Base-by-base conservation (phyloP, 352 stramenopile species). In the Phytophthora litchii region DNA sequence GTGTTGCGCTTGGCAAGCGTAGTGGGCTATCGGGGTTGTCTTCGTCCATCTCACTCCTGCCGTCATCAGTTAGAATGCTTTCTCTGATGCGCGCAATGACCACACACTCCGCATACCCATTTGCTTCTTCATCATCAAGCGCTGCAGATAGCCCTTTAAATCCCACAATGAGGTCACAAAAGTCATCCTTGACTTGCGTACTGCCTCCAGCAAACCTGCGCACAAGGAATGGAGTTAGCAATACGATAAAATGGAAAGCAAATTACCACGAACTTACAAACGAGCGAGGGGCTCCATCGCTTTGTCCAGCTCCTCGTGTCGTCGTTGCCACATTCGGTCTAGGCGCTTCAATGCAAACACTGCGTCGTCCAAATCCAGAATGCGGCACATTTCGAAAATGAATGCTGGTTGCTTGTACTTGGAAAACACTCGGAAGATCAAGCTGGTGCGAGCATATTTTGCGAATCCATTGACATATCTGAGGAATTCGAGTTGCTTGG, bases 161-260 rank as follows among this genome's bases (percentile, higher is more conserved):
- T 1, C 78, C 76, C 1, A 87, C 51, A n/a, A 91, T 65, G 13
- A 88, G 58, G 61, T 91, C 79, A 48, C 80, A 91, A 37, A 91
- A 89, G 8, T 77, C 72, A 43, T 85, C 76, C 14, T 82, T 78
- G 36, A 60, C 53, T 43, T 53, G 44, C 13, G 40, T 56, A 14
- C 14, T 69, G 9, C 44, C 55, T 31, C 12, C 27, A 20, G 27
- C 16, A 50, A 60, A 47, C 36, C 51, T 64, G 27, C 1, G 5
- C 19, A 49, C n/a, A 52, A 45, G 6, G 37, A 32, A 6, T 13
- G 14, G 6, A 20, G 16, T 4, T n/a, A 3, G n/a, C n/a, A 17
- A 41, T 36, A 17, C 34, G 27, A 9, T 16, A 1, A 32, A 16
- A 25, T 40, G 21, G 5, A 34, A 64, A 44, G 10, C 14, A 42